Percentiles rank a stretch among this genome's conserved stretches.
Evolutionary conservation across 495 filamentous ascomycete genomes (phyloP).

Genomic region (Sordaria brevicollis): DNA sequence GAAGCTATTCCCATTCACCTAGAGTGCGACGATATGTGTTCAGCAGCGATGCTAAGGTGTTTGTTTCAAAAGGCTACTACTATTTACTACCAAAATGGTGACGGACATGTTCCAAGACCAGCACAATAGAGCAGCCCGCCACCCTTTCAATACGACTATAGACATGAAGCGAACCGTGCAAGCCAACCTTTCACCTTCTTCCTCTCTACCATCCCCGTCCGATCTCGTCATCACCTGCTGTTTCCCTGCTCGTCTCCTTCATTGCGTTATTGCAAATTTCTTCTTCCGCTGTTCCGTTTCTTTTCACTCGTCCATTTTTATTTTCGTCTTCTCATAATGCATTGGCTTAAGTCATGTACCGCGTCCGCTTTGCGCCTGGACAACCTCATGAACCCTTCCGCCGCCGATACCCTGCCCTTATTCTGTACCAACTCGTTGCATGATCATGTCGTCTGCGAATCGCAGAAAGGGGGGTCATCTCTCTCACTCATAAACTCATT

Average conservation of each 20-base stretch:
- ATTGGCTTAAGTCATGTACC: neutral
- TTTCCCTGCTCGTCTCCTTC: neutral
- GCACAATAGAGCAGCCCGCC: neutral
- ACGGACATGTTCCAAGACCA: neutral
- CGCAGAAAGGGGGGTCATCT: neutral
- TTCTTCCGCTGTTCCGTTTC: constrained; percentile 7
- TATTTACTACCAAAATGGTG: neutral
- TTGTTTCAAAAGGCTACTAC: neutral
- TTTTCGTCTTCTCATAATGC: constrained; percentile 7
- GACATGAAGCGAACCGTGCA: neutral
- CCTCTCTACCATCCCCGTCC: constrained; percentile 14
- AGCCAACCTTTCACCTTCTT: constrained; percentile 17
- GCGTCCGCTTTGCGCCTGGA: neutral
- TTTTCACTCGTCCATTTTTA: constrained; percentile 8
- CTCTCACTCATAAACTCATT: neutral
- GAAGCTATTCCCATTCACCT: neutral
- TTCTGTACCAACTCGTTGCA: neutral
- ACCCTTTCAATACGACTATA: neutral
- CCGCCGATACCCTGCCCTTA: neutral
- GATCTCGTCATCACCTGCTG: neutral
- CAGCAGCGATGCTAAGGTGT: neutral
- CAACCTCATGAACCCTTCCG: neutral
- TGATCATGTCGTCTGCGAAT: neutral
- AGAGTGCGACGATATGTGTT: neutral
- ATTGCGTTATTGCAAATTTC: constrained; percentile 2